Evolutionary conservation across 176 grass and related monocot species (phyloP).

Genomic region (Bonia amplexicaulis): DNA sequence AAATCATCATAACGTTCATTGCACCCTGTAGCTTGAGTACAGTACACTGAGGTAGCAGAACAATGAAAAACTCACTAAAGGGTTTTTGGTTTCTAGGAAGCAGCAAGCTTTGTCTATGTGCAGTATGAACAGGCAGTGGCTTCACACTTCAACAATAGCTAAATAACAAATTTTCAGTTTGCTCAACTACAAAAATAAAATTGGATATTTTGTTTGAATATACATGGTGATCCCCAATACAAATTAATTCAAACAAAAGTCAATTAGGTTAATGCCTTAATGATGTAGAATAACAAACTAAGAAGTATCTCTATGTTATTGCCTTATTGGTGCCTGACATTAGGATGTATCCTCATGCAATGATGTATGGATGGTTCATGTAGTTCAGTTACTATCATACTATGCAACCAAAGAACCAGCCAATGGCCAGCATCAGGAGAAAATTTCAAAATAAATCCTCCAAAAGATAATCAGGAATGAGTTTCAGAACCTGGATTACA

Average conservation of each 20-base stretch:
- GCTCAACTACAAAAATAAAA: not conserved
- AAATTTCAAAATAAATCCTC: not conserved
- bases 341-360: not conserved
- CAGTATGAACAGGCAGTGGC: not conserved
- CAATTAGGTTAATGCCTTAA: not conserved
- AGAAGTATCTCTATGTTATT: not conserved
- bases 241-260: not conserved
- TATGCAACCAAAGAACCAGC: not conserved
- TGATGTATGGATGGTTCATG: not conserved
- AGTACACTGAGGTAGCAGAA: not conserved
- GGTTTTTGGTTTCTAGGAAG: not conserved
- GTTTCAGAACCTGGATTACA: conserved; percentile 73
- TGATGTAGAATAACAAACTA: not conserved
- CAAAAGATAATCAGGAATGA: conserved; percentile 5
- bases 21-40: not conserved
- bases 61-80: not conserved
- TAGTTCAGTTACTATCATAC: not conserved
- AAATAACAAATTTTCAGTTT: not conserved
- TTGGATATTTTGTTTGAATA: conserved; percentile 4
- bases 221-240: not conserved
- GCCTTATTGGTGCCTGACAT: not conserved
- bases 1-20: not conserved
- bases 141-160: not conserved
- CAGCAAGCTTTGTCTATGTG: not conserved
- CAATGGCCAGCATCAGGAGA: not conserved